Evolutionary conservation across 2,329 filamentous ascomycete species (phyloP).

Genomic region (Lojkania enalia): DNA sequence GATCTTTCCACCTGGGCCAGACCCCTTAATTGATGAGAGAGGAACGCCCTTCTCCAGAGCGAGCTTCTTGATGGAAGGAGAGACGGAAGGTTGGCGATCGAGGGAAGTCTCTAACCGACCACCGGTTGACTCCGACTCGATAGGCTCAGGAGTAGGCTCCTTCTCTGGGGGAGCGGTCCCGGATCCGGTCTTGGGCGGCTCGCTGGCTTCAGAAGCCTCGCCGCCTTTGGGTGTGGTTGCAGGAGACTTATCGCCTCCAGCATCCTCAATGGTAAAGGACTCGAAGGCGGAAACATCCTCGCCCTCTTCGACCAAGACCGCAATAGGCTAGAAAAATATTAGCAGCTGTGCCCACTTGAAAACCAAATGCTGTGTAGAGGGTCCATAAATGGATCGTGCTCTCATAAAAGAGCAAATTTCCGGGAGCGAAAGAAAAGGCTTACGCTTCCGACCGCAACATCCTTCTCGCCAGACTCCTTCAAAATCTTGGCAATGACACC

Average conservation of each 20-base stretch:
- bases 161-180: constrained; percentile 59
- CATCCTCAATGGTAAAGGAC: constrained; percentile 84
- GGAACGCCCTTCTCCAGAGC: constrained; percentile 83
- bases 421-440: constrained; percentile 24
- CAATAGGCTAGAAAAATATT: constrained; percentile 80
- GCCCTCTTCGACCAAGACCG: constrained; percentile 90
- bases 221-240: constrained; percentile 65
- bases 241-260: constrained; percentile 77
- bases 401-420: neutral
- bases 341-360: too few relatives aligned
- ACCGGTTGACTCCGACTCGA: constrained; percentile 73
- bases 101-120: constrained; percentile 82
- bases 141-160: constrained; percentile 59
- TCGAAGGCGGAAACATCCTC: constrained; percentile 86
- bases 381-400: neutral
- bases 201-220: constrained; percentile 62
- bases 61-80: constrained; percentile 74
- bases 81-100: constrained; percentile 76
- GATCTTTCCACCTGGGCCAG: constrained; percentile 82
- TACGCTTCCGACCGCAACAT: constrained; percentile 92
- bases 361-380: too few relatives aligned
- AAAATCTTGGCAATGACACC: constrained; percentile 93
- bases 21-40: constrained; percentile 79
- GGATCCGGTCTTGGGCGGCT: constrained; percentile 61
- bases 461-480: constrained; percentile 91